Evolutionary conservation across 1,139 yeast species (phyloP).

Genomic region (Magnusiomyces tetraspermus): DNA sequence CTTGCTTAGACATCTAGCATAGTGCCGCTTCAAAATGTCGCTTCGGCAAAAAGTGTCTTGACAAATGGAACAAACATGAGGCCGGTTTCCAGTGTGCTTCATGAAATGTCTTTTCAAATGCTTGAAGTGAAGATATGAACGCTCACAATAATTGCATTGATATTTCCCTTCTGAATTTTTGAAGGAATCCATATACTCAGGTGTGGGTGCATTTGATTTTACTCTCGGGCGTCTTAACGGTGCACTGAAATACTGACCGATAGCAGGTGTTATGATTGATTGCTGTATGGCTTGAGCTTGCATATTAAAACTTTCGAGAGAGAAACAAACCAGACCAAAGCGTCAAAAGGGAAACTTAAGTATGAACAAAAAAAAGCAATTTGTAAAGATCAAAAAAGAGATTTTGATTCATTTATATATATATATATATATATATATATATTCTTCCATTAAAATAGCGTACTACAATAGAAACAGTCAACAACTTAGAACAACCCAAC

Average conservation of each 20-base stretch:
- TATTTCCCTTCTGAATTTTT: constrained; percentile 19
- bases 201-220: constrained; percentile 4
- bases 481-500: background rate
- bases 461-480: too few relatives aligned
- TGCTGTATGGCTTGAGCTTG: background rate
- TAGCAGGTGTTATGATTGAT: background rate
- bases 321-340: background rate
- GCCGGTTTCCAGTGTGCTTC: constrained; percentile 17
- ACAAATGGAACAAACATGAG: constrained; percentile 15
- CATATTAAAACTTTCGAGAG: background rate
- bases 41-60: constrained; percentile 16
- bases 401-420: background rate
- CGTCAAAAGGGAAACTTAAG: background rate
- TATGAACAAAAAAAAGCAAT: background rate
- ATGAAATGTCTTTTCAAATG: constrained; percentile 16
- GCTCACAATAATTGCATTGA: constrained; percentile 18
- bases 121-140: constrained; percentile 14
- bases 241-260: background rate
- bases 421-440: background rate
- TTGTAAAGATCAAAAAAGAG: background rate
- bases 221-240: constrained; percentile 1
- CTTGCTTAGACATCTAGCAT: constrained; percentile 20
- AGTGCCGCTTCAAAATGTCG: constrained; percentile 16
- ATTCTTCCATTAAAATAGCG: background rate
- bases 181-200: constrained; percentile 13